Conservation (phyloP, 2,329 filamentous ascomycete species). For the Paracorniculantispora psalliotae region DNA sequence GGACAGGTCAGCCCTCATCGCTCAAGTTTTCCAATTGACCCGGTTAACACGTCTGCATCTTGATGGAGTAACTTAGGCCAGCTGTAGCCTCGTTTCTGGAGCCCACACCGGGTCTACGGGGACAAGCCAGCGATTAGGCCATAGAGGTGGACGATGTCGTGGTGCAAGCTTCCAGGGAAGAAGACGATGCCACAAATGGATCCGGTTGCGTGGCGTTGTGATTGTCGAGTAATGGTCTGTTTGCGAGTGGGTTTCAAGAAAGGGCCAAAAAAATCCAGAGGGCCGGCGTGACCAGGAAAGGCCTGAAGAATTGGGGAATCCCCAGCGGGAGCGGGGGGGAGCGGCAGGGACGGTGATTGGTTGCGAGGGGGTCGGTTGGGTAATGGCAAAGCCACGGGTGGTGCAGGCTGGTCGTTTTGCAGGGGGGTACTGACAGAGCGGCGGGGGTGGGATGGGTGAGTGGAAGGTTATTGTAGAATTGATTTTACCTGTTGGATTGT, state of each 20-base stretch:
- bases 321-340: neutral
- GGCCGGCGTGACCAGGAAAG: slow-evolving; percentile 10
- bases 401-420: neutral
- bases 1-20: too few relatives aligned
- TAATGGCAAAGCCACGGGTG: slow-evolving; percentile 8
- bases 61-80: neutral
- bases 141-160: neutral
- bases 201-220: neutral
- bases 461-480: neutral
- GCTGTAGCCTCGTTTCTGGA: slow-evolving; percentile 7
- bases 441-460: neutral
- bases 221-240: neutral
- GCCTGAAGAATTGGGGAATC: neutral
- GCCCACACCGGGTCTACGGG: neutral
- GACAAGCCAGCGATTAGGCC: neutral
- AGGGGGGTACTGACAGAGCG: neutral
- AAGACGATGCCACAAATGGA: neutral
- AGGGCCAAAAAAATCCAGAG: neutral
- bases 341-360: slow-evolving; percentile 5
- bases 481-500: neutral
- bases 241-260: neutral
- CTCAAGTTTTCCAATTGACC: neutral
- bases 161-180: neutral
- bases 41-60: neutral
- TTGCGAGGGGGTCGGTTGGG: slow-evolving; percentile 1